These are phyloP conservation scores for Fonsecaea monophora DNA, from an alignment of 2,329 filamentous ascomycete genomes.

Conservation along the genomic window DNA sequence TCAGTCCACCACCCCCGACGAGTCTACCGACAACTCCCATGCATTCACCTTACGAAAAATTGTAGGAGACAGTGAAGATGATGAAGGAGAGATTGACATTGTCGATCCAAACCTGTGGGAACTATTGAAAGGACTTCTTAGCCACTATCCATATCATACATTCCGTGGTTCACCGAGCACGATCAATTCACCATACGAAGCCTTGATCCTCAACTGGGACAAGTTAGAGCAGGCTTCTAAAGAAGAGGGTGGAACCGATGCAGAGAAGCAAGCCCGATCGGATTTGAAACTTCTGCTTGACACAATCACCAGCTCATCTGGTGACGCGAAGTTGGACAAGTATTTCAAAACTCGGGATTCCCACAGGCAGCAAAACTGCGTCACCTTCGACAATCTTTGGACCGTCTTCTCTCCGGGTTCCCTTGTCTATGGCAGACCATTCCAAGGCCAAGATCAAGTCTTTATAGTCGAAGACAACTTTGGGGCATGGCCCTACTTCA, in stretches of 20 bases:
- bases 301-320: constrained; percentile 7
- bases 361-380: constrained; percentile 13
- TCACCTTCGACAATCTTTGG: constrained; percentile 31
- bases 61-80: not conserved
- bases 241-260: constrained; percentile 1
- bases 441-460: constrained; percentile 6
- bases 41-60: not conserved
- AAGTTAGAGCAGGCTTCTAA: constrained; percentile 6
- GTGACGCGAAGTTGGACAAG: constrained; percentile 8
- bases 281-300: constrained; percentile 26
- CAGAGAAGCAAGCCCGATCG: constrained; percentile 17
- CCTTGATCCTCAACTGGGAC: constrained; percentile 13
- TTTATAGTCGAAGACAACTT: constrained; percentile 23
- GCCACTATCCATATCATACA: constrained; percentile 5
- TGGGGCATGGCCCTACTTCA: constrained; percentile 9
- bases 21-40: not conserved
- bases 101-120: not conserved
- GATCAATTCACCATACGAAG: constrained; percentile 2
- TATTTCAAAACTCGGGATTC: constrained; percentile 19
- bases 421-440: constrained; percentile 22
- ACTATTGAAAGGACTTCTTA: not conserved
- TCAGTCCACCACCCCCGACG: not conserved
- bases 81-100: not conserved
- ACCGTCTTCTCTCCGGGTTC: constrained; percentile 29
- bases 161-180: not conserved